phyloP scores from a whole-genome alignment of 768 basidiomycete genomes.

The Pulveroboletus frians region DNA sequence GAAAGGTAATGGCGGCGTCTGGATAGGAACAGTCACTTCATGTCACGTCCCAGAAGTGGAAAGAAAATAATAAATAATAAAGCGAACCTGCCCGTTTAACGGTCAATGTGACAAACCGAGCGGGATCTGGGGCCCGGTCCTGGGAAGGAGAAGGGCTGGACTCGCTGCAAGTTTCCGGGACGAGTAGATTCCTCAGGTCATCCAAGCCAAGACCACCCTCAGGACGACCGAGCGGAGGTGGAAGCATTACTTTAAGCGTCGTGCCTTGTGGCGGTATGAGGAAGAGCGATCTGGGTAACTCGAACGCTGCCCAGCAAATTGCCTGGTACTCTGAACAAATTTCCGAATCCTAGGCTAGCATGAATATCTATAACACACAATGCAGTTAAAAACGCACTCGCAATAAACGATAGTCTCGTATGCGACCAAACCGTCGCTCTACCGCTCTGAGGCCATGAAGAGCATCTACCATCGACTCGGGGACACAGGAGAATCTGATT shows the following conservation, averaged over 20 bases:
- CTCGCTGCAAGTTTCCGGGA: slow-evolving; percentile 7
- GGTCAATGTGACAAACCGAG: slow-evolving; percentile 12
- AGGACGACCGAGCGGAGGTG: slow-evolving; percentile 14
- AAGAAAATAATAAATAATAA: not conserved
- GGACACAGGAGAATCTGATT: slow-evolving; percentile 37
- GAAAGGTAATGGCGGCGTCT: slow-evolving; percentile 21
- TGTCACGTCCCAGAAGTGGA: not conserved
- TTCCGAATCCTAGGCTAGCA: slow-evolving; percentile 41
- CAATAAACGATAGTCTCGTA: slow-evolving; percentile 39
- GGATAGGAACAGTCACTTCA: not conserved
- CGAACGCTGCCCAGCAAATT: slow-evolving; percentile 42
- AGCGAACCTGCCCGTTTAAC: slow-evolving; percentile 27
- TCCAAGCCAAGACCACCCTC: slow-evolving; percentile 33
- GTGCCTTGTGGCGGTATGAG: slow-evolving; percentile 32
- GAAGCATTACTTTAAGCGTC: slow-evolving; percentile 29
- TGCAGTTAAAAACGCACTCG: slow-evolving; percentile 32
- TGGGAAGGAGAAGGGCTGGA: not conserved
- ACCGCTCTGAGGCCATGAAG: slow-evolving; percentile 48
- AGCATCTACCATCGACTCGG: slow-evolving; percentile 46
- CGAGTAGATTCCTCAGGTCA: slow-evolving; percentile 28
- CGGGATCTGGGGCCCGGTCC: not conserved
- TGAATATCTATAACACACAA: not conserved
- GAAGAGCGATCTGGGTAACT: slow-evolving; percentile 37
- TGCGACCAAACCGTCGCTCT: slow-evolving; percentile 49
- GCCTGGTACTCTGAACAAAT: slow-evolving; percentile 39